Percentiles rank a stretch among this genome's conserved stretches.
These are phyloP conservation scores for Phytopythium ostracodes DNA, from an alignment of 352 stramenopile species.

Conservation along the genomic window DNA sequence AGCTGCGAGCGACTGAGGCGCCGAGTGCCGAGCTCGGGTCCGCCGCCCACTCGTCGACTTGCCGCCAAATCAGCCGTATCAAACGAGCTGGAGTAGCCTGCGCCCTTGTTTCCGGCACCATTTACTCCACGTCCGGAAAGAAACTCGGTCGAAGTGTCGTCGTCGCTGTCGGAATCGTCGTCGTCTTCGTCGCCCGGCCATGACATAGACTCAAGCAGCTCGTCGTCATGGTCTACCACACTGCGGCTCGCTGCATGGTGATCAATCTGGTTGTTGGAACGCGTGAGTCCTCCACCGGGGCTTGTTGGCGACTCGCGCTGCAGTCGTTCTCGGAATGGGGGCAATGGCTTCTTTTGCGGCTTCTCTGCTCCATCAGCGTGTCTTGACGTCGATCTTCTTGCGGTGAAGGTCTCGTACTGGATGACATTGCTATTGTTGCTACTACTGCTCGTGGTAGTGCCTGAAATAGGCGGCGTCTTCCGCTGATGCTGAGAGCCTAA, in stretches of 20 bases:
- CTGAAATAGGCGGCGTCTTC: constrained; percentile 2
- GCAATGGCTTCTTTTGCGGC: constrained; percentile 9
- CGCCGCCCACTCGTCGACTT: constrained; percentile 11
- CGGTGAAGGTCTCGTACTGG: constrained; percentile 5
- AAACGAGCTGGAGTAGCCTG: constrained; percentile 3
- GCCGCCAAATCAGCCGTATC: neutral
- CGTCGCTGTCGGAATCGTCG: constrained; percentile 14
- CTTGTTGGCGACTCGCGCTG: neutral
- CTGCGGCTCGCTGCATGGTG: constrained; percentile 13
- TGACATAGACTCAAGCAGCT: constrained; percentile 19
- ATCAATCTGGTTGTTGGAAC: constrained; percentile 10
- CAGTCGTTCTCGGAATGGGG: constrained; percentile 2
- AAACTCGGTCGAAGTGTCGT: constrained; percentile 8
- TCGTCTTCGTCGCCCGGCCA: constrained; percentile 22
- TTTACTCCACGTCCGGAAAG: neutral
- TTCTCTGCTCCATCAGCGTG: neutral
- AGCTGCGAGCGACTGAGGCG: constrained; percentile 6
- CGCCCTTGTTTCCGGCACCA: neutral
- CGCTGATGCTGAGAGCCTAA: constrained; percentile 12
- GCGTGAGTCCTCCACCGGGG: neutral
- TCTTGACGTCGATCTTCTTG: neutral
- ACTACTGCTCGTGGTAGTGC: constrained; percentile 7
- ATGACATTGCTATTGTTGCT: constrained; percentile 7
- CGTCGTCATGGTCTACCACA: constrained; percentile 12
- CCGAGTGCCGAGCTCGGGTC: neutral